phyloP scores from a whole-genome alignment of 805 yeast genomes.

The Tetrapisispora iriomotensis region DNA sequence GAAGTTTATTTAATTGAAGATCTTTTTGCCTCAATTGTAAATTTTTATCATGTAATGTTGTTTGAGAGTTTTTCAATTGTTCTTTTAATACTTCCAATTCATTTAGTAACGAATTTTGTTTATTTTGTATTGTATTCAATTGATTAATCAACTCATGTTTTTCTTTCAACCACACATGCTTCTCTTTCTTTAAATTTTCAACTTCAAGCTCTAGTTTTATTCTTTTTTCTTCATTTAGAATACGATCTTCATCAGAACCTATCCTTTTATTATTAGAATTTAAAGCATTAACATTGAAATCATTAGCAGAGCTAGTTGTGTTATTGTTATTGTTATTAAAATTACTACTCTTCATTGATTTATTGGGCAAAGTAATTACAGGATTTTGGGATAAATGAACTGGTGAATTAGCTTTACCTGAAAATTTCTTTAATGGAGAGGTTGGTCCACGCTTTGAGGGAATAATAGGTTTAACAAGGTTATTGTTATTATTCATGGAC shows the following conservation, averaged over 20 bases:
- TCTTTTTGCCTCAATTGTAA: slow-evolving; percentile 16
- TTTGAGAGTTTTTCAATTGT: slow-evolving; percentile 17
- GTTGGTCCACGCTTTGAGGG: slow-evolving; percentile 65
- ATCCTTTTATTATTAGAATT: slow-evolving; percentile 2
- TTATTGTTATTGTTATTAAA: not conserved
- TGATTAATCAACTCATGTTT: slow-evolving; percentile 25
- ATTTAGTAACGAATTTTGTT: slow-evolving; percentile 39
- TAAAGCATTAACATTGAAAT: not conserved
- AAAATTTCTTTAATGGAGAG: slow-evolving; percentile 50
- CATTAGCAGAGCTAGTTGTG: not conserved
- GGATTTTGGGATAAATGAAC: slow-evolving; percentile 1
- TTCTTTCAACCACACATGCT: slow-evolving; percentile 29
- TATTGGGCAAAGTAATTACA: slow-evolving; percentile 3
- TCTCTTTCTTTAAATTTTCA: slow-evolving; percentile 43
- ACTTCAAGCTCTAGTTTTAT: slow-evolving; percentile 18
- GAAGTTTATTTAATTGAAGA: slow-evolving; percentile 14
- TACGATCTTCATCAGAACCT: slow-evolving; percentile 9
- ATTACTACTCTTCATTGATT: slow-evolving; percentile 1
- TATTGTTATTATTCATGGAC: slow-evolving; percentile 4
- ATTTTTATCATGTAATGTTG: slow-evolving; percentile 15
- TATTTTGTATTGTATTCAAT: slow-evolving; percentile 25
- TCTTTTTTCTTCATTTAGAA: slow-evolving; percentile 27
- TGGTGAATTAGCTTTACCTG: slow-evolving; percentile 1
- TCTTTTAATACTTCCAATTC: slow-evolving; percentile 32
- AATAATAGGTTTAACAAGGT: slow-evolving; percentile 25